Evolutionary conservation across 2,329 filamentous ascomycete genomes (phyloP).

Genomic region (Cercospora sp.): DNA sequence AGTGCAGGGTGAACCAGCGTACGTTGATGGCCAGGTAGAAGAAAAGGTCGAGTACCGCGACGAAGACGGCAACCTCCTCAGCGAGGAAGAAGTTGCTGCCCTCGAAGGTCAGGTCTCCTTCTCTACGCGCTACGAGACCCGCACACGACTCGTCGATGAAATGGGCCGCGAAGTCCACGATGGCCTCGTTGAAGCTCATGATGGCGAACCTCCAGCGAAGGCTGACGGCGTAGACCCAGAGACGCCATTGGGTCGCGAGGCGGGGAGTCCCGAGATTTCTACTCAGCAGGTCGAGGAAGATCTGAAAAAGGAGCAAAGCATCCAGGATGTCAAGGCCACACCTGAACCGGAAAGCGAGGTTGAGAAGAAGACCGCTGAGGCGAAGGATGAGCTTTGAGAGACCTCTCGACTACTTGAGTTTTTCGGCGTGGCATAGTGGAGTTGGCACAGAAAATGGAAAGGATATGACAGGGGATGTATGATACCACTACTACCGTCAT

Average conservation of each 20-base stretch:
- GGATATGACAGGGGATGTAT: neutral
- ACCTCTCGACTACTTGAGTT: neutral
- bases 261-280: conserved; percentile 41
- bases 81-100: conserved; percentile 77
- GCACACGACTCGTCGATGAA: conserved; percentile 78
- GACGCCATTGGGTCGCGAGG: conserved; percentile 45
- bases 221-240: conserved; percentile 54
- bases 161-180: conserved; percentile 73
- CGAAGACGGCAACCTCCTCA: conserved; percentile 84
- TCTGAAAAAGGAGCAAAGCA: conserved; percentile 48
- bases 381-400: conserved; percentile 30
- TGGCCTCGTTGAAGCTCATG: conserved; percentile 48
- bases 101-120: conserved; percentile 94
- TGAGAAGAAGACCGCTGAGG: conserved; percentile 22
- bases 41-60: conserved; percentile 93
- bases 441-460: neutral
- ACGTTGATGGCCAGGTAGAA: conserved; percentile 50
- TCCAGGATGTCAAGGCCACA: conserved; percentile 38
- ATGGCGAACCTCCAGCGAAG: conserved; percentile 40
- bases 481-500: neutral
- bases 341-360: conserved; percentile 30
- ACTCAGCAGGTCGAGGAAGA: conserved; percentile 44
- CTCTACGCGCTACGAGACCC: conserved; percentile 93
- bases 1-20: conserved; percentile 34
- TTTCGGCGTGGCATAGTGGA: neutral